Evolutionary conservation across 805 yeast genomes (phyloP).

Genomic region (Lipomyces yamadae): DNA sequence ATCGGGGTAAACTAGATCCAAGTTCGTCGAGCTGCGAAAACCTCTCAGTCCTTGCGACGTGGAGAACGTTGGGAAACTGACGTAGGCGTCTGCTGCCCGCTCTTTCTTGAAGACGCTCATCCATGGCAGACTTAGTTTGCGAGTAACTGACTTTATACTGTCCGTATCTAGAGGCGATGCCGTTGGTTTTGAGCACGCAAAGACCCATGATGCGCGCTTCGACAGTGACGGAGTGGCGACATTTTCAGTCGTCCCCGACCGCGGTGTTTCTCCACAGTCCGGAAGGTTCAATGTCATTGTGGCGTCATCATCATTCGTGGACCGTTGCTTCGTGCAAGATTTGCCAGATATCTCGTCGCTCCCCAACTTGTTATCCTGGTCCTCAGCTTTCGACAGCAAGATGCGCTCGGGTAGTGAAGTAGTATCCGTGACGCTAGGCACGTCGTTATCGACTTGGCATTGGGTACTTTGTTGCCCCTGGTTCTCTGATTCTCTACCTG

Average conservation of each 20-base stretch:
- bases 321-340: too few species aligned
- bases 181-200: constrained; percentile 8
- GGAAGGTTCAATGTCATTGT: not conserved
- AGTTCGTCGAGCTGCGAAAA: constrained; percentile 6
- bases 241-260: not conserved
- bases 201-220: constrained; percentile 23
- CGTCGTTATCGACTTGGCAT: not conserved
- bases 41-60: not conserved
- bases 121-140: constrained; percentile 7
- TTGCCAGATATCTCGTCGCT: not conserved
- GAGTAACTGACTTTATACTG: not conserved
- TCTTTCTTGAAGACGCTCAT: constrained; percentile 17
- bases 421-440: not conserved
- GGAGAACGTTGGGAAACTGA: constrained; percentile 29
- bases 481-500: not conserved
- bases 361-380: not conserved
- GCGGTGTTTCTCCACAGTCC: not conserved
- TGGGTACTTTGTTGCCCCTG: not conserved
- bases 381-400: not conserved
- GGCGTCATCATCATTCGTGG: not conserved
- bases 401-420: not conserved
- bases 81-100: constrained; percentile 23
- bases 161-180: constrained; percentile 11
- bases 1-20: constrained; percentile 2
- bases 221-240: constrained; percentile 10